phyloP scores from a whole-genome alignment of 495 filamentous ascomycete genomes.

The Aspergillus bertholletiae region DNA sequence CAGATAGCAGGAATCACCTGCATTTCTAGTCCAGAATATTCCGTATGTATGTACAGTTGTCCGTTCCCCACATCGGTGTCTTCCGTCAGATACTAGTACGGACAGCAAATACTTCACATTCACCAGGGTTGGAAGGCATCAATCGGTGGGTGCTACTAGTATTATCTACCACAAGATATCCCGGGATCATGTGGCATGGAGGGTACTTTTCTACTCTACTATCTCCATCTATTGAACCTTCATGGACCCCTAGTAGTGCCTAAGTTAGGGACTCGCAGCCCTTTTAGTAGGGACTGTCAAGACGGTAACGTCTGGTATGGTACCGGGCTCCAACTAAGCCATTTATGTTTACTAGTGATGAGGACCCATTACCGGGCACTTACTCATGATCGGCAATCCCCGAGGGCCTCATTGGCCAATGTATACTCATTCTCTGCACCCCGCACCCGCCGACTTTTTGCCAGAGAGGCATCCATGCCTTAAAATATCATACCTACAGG shows the following conservation, averaged over 20 bases:
- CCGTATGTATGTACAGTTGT: background rate
- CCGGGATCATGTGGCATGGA: background rate
- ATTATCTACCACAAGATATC: no score
- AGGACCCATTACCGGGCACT: background rate
- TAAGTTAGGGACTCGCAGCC: no score
- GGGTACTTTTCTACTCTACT: background rate
- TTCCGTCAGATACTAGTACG: background rate
- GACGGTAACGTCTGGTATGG: background rate
- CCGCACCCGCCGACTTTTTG: constrained; percentile 4
- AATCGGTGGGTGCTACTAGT: no score
- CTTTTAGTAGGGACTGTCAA: no score
- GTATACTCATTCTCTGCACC: constrained; percentile 9
- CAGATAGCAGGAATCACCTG: background rate
- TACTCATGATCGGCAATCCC: constrained; percentile 6
- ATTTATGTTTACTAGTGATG: no score
- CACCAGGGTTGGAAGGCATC: background rate
- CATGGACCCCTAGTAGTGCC: no score
- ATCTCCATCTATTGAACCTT: no score
- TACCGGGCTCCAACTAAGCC: background rate
- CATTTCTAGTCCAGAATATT: background rate
- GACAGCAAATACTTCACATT: no score
- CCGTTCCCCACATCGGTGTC: background rate
- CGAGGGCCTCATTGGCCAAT: constrained; percentile 9
- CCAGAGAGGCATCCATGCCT: background rate
- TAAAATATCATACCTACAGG: background rate